Percentiles rank a stretch among this genome's conserved stretches.
Evolutionary conservation across 2,329 filamentous ascomycete species (phyloP).

Genomic region (Microascus cirrosus): DNA sequence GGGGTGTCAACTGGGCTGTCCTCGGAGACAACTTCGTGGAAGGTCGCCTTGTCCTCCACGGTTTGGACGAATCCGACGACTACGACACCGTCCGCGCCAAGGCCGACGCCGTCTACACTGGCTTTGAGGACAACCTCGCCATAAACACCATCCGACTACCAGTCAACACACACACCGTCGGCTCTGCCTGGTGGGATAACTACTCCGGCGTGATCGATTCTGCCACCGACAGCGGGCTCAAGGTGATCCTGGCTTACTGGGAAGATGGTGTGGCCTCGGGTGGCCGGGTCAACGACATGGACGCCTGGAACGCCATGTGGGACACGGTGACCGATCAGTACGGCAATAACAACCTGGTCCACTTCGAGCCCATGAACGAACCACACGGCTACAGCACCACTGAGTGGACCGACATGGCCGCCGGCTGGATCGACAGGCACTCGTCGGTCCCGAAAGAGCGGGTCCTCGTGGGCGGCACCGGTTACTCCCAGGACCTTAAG

Average conservation of each 20-base stretch:
- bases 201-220: conserved; percentile 6
- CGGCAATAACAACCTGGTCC: conserved; percentile 1
- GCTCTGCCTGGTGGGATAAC: conserved; percentile 5
- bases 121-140: conserved; percentile 4
- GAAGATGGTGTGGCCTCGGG: conserved; percentile 5
- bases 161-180: conserved; percentile 4
- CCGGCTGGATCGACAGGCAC: conserved; percentile 4
- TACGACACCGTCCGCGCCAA: conserved; percentile 5
- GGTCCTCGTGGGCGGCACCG: conserved; percentile 3
- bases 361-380: conserved; percentile 5
- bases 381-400: conserved; percentile 4
- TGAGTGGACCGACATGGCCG: conserved; percentile 3
- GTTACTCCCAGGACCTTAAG: conserved; percentile 4
- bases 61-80: conserved; percentile 5
- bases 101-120: conserved; percentile 6
- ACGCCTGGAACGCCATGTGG: conserved; percentile 6
- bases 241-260: conserved; percentile 6
- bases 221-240: conserved; percentile 1
- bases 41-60: conserved; percentile 4
- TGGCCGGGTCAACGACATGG: conserved; percentile 2
- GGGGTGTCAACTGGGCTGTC: conserved; percentile 6
- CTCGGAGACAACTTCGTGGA: conserved; percentile 5
- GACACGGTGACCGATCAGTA: conserved; percentile 5
- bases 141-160: conserved; percentile 4
- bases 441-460: conserved; percentile 4